phyloP scores from a whole-genome alignment of 148 eudicot species.

The Suaeda aralocaspica region DNA sequence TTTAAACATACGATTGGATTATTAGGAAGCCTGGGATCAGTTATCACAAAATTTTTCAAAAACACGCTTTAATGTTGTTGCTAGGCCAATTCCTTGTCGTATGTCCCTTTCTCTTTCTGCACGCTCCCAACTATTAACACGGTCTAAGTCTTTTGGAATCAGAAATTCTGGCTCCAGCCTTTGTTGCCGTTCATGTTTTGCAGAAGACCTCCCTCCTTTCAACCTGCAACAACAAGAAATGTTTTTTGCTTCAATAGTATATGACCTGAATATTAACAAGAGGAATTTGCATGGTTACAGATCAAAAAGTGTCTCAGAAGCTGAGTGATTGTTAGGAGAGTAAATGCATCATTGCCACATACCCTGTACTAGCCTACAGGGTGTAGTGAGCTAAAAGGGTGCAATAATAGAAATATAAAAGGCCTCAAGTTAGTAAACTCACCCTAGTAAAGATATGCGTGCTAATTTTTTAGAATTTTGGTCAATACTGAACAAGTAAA shows the following conservation, averaged over 20 bases:
- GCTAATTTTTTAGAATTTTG: conserved; percentile 53
- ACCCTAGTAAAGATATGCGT: conserved; percentile 69
- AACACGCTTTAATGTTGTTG: conserved; percentile 95
- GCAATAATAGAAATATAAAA: neutral
- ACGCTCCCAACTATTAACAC: conserved; percentile 74
- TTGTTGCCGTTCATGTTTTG: conserved; percentile 42
- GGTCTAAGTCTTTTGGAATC: conserved; percentile 61
- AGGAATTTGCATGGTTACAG: neutral
- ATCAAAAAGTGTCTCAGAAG: neutral
- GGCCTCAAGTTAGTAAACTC: conserved; percentile 29
- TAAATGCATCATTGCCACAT: neutral
- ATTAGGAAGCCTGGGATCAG: conserved; percentile 98
- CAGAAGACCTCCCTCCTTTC: conserved; percentile 48
- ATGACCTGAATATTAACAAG: neutral
- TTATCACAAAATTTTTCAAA: conserved; percentile 95
- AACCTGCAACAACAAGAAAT: conserved; percentile 34
- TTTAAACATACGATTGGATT: conserved; percentile 68
- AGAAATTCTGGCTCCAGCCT: conserved; percentile 62
- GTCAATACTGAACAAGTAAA: conserved; percentile 32
- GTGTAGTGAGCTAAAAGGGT: neutral
- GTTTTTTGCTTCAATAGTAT: neutral
- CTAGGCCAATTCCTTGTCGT: conserved; percentile 93
- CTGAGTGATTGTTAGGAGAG: conserved; percentile 2
- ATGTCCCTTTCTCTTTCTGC: conserved; percentile 79
- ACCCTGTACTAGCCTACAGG: neutral